Conservation (phyloP, 2,329 filamentous ascomycete species). For the Metarhizium brunneum region DNA sequence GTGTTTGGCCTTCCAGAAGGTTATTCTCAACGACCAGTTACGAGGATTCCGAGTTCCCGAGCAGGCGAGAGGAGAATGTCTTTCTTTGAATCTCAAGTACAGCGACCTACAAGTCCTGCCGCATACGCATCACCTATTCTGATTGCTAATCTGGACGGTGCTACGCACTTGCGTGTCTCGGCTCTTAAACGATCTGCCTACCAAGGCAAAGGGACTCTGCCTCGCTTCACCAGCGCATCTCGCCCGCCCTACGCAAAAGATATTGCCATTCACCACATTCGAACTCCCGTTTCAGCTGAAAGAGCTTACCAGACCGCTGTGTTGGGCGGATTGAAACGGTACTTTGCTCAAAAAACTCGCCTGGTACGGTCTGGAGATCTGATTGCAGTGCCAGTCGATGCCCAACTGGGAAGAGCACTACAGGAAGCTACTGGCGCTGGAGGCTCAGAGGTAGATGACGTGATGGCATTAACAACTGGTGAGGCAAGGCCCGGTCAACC, state of each 20-base stretch:
- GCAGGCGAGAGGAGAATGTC: conserved; percentile 44
- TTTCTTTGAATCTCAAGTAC: conserved; percentile 61
- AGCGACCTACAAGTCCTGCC: conserved; percentile 45
- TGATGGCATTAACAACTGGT: conserved; percentile 41
- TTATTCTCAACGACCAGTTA: conserved; percentile 51
- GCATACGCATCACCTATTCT: conserved; percentile 79
- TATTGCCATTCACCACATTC: conserved; percentile 79
- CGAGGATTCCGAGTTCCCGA: conserved; percentile 48
- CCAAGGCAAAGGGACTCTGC: conserved; percentile 41
- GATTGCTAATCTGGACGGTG: conserved; percentile 73
- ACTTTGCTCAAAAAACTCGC: conserved; percentile 76
- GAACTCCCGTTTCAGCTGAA: conserved; percentile 82
- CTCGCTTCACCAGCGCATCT: conserved; percentile 45
- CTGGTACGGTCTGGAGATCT: conserved; percentile 82
- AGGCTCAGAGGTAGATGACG: conserved; percentile 64
- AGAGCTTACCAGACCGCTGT: conserved; percentile 76
- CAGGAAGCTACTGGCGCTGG: conserved; percentile 58
- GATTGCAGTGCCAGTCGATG: conserved; percentile 82
- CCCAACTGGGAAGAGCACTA: conserved; percentile 70
- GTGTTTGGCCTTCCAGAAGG: conserved; percentile 83
- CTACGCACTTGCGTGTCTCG: conserved; percentile 70
- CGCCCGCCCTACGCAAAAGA: conserved; percentile 57
- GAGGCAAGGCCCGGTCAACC: conserved; percentile 17
- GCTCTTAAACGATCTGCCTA: conserved; percentile 49
- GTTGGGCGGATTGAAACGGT: conserved; percentile 75